A percentile compares a stretch with the other conserved stretches of the same genome.
These are phyloP conservation scores for Scalesia atractyloides DNA, from an alignment of 129 eudicot species.

Conservation along the genomic window DNA sequence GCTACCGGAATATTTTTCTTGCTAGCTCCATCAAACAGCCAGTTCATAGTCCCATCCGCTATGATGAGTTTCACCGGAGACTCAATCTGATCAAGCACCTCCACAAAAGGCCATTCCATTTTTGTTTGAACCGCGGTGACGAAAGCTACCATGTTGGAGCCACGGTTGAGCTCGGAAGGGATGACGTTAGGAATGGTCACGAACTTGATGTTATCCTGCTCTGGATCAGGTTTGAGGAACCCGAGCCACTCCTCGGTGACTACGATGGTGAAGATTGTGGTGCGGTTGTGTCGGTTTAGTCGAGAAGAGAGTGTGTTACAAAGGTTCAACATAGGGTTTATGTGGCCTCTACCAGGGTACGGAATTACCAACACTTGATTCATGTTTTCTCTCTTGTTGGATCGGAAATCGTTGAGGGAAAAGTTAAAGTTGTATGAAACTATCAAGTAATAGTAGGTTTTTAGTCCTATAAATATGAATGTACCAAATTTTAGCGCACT, in stretches of 20 bases:
- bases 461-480: too few relatives aligned
- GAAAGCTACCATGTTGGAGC: conserved; percentile 35
- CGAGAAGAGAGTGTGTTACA: conserved; percentile 38
- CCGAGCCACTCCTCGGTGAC: conserved; percentile 76
- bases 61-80: conserved; percentile 40
- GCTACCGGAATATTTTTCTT: conserved; percentile 68
- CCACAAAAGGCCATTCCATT: conserved; percentile 57
- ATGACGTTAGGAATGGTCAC: conserved; percentile 59
- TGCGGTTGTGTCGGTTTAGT: conserved; percentile 26
- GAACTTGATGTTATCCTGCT: conserved; percentile 40
- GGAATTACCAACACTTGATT: conserved; percentile 54
- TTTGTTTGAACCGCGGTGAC: conserved; percentile 35
- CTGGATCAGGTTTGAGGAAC: conserved; percentile 29
- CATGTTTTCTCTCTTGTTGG: background rate
- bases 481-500: too few relatives aligned
- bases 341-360: conserved; percentile 76
- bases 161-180: conserved; percentile 61
- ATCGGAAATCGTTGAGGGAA: too few relatives aligned
- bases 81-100: conserved; percentile 42
- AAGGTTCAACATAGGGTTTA: conserved; percentile 61
- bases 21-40: conserved; percentile 48
- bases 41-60: conserved; percentile 38
- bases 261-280: conserved; percentile 42
- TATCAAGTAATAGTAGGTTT: too few relatives aligned
- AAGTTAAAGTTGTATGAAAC: too few relatives aligned